Evolutionary conservation across 2,329 filamentous ascomycete species (phyloP), one percentile per base, ranked within the genome.

Genomic region (Sporothrix pallida): DNA sequence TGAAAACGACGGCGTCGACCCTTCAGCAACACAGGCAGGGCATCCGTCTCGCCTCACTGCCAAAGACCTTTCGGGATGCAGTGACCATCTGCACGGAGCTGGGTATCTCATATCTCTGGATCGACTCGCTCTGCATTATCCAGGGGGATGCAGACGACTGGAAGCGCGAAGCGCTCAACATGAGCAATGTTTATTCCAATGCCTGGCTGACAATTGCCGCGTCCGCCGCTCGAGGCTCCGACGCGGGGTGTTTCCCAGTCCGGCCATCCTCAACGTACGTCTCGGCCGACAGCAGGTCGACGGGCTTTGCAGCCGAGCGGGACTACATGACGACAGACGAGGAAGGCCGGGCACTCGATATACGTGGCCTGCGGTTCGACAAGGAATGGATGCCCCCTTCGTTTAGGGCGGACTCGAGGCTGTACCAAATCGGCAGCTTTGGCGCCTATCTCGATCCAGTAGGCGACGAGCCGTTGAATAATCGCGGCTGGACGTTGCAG

Each of bases 121-220:
- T 63, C 58, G 58, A 63, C 62, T 72, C 75, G 44, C 54, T 74
- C 8, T 75, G 75, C 68, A 75, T 75, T 37, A 48, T 73, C 4
- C 74, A 77, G 23, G 70, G 73, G 26, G 62, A 69, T 20, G 48
- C 8, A 2, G 20, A 54, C 1, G 74, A 75, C 67, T 74, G 74
- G 74, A 23, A 46, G 10, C 70, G 42, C 23, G 74, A 75, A 70
- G 65, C 72, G 13, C 37, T 17, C 6, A 17, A 15, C 17, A 75
- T 80, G 79, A 77, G 73, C 42, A 48, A 69, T 44, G 75, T 77
- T n/a, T 78, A 78, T 52, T 62, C 72, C n/a, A 46, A 76, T 17
- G 73, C 75, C 12, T 37, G 9, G 9, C 26, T 63, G 26, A 60
- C 56, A 9, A 20, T 54, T 54, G 50, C 50, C 50, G 50, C 50